A percentile compares a stretch with the other conserved stretches of the same genome.
phyloP scores from a whole-genome alignment of 495 filamentous ascomycete genomes.

The Talaromyces trachyspermus region DNA sequence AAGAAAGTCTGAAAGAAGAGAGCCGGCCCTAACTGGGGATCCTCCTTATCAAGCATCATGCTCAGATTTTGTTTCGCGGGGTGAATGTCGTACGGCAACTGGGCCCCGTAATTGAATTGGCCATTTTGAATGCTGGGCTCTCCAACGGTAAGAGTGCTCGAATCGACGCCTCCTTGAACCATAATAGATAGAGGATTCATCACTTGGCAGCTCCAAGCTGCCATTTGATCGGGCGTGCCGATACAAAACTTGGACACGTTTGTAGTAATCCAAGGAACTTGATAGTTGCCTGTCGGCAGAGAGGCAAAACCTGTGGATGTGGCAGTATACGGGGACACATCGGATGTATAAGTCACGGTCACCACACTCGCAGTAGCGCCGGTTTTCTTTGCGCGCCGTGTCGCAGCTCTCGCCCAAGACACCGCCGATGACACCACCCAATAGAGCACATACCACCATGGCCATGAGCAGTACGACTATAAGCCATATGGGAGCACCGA shows the following conservation, averaged over 20 bases:
- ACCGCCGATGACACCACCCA: slow-evolving; percentile 57
- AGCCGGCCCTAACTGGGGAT: slow-evolving; percentile 58
- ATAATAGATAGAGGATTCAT: slow-evolving; percentile 33
- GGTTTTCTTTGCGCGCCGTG: slow-evolving; percentile 13
- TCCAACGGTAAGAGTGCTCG: slow-evolving; percentile 22
- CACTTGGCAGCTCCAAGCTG: slow-evolving; percentile 63
- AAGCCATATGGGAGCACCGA: slow-evolving; percentile 64
- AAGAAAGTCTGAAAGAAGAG: slow-evolving; percentile 65
- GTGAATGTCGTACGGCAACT: slow-evolving; percentile 51
- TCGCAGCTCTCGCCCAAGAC: slow-evolving; percentile 37
- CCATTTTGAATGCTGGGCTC: slow-evolving; percentile 25
- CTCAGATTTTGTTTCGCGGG: slow-evolving; percentile 40
- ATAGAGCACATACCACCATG: slow-evolving; percentile 46
- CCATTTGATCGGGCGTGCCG: slow-evolving; percentile 44
- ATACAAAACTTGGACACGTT: slow-evolving; percentile 62
- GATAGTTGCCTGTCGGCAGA: slow-evolving; percentile 58
- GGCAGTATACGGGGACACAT: slow-evolving; percentile 53
- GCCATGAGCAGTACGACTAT: slow-evolving; percentile 47
- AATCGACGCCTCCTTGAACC: slow-evolving; percentile 15
- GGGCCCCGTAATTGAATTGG: slow-evolving; percentile 62
- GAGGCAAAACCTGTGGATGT: slow-evolving; percentile 50
- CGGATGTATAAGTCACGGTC: slow-evolving; percentile 51
- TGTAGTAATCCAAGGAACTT: slow-evolving; percentile 50
- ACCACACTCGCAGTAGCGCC: slow-evolving; percentile 13
- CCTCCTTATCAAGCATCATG: slow-evolving; percentile 60